Percentiles rank a stretch among this genome's conserved stretches.
These are phyloP conservation scores for Talaromyces sp. DNA, from an alignment of 2,329 filamentous ascomycete genomes.

Conservation along the genomic window DNA sequence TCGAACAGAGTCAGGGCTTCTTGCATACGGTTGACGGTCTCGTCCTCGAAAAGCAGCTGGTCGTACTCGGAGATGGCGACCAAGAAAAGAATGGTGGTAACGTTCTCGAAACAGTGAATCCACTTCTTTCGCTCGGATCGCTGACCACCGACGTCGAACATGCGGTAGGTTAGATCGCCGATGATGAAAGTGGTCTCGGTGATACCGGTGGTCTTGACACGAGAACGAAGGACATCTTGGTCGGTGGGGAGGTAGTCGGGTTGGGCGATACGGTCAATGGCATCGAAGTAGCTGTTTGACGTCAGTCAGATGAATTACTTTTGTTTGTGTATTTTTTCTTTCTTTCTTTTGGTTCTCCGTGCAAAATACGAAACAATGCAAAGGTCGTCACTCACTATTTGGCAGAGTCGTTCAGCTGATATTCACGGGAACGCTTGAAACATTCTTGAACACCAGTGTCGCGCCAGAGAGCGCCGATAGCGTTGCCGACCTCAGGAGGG, in stretches of 20 bases:
- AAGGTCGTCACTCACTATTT: slow-evolving; percentile 72
- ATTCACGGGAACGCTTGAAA: slow-evolving; percentile 93
- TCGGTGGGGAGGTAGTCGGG: slow-evolving; percentile 94
- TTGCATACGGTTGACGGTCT: slow-evolving; percentile 83
- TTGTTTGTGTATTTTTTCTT: too few species aligned
- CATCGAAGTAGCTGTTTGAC: slow-evolving; percentile 84
- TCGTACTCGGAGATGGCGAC: slow-evolving; percentile 98
- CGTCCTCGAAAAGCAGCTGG: slow-evolving; percentile 92
- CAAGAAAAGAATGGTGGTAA: slow-evolving; percentile 93
- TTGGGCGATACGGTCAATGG: slow-evolving; percentile 84
- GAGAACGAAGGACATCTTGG: slow-evolving; percentile 90
- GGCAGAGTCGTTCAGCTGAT: slow-evolving; percentile 94
- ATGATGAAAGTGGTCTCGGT: slow-evolving; percentile 97
- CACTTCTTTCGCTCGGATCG: slow-evolving; percentile 98
- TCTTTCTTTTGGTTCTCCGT: too few species aligned
- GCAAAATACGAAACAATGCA: too few species aligned
- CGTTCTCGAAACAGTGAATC: slow-evolving; percentile 99
- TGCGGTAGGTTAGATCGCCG: slow-evolving; percentile 89
- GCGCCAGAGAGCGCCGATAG: slow-evolving; percentile 90
- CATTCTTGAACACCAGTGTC: slow-evolving; percentile 91
- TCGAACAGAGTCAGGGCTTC: slow-evolving; percentile 72
- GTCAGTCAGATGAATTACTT: slow-evolving; percentile 20
- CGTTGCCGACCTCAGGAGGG: slow-evolving; percentile 89
- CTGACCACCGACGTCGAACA: slow-evolving; percentile 97
- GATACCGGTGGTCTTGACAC: slow-evolving; percentile 97